Base-by-base conservation (phyloP, 2,329 filamentous ascomycete genomes). In the Diaporthe aspalathi region DNA sequence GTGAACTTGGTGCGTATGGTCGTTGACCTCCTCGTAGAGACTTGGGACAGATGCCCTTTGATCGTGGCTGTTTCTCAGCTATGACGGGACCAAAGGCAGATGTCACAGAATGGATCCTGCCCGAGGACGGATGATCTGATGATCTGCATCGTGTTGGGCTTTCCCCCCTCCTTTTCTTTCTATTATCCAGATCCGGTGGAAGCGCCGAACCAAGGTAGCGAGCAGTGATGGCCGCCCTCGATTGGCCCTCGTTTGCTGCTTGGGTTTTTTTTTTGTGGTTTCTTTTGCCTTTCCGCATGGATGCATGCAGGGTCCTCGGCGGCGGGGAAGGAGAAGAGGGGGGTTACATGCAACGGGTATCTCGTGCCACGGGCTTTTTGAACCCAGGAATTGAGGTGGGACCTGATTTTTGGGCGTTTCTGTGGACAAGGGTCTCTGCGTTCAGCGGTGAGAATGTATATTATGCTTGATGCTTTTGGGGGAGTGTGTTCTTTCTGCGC, bases 231-330 rank as follows among this genome's bases (percentile, higher is more conserved):
- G 40, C 24, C 3, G 7, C 17, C 5, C 27, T 63, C 60, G 27
- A 63, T 63, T 63, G 60, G 60, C 29, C 20, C 60, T 63, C 60
- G 60, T 63, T 63, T 24, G 60, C 40, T 47, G 60, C 35, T 49
- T 17, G 17, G 43, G 32, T 35, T 38, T 7, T 20, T 6, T 29
- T 63, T 22, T 49, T 49, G 43, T 17, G 5, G 7, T 7, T 20
- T 6, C n/a, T 63, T 22, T 49, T 49, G 43, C 22, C 53, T 24
- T 32, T 40, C 5, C 40, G 40, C 38, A 11, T n/a, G n/a, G n/a
- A 43, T 62, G 24, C 60, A 63, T 49, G 43, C 60, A 63, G 60
- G 60, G 60, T 63, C 60, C 27, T 49, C 20, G 6, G 27, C 20
- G 20, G 60, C 29, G 60, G 40, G 27, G 29, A n/a, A 20, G 60